Base-by-base conservation (phyloP, 2,329 filamentous ascomycete species). In the Trichoderma gracile region DNA sequence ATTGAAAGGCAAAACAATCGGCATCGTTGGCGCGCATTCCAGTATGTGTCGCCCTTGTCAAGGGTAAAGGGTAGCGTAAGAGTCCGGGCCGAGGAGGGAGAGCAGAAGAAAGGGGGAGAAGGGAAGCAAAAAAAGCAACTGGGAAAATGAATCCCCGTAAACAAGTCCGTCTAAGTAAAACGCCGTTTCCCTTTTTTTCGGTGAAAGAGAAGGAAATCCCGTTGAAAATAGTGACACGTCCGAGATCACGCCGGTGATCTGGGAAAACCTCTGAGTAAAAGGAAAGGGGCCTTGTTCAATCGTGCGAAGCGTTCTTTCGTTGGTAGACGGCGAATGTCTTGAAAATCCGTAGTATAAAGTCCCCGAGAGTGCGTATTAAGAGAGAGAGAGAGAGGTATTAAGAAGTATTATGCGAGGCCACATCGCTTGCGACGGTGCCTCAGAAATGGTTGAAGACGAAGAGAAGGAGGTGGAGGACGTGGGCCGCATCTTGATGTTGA, bases 111-210 rank as follows among this genome's bases (percentile, higher is more conserved):
- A 10, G 5, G 30, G 30, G 7, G 38, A 15, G 8, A 9, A 40
- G 7, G 7, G 7, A 15, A 15, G 17, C 2, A 2, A 10, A 46
- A 61, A 56, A 63, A 60, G 63, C 67, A 64, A 57, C 59, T 54
- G 50, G 46, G 66, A 67, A 71, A 70, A 52, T 50, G 64, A 68
- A 72, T 65, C 67, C 65, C 70, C 65, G 53, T 55, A 65, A 63
- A 65, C 68, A 64, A 38, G 56, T 65, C 73, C 69, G 69, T 77
- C 73, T 76, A 75, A 62, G 63, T 72, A 66, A 65, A 76, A 76
- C 74, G 74, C 75, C 75, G 66, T 40, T 17, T 42, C 27, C 46
- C 47, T 43, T 21, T 53, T 21, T 47, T 40, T 55, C 25, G 21
- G 56, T 38, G 45, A 17, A 23, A 17, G 27, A 9, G 10, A 21